These are phyloP conservation scores for Eurotiales sp. DNA, from an alignment of 2,329 filamentous ascomycete species.

Conservation along the genomic window DNA sequence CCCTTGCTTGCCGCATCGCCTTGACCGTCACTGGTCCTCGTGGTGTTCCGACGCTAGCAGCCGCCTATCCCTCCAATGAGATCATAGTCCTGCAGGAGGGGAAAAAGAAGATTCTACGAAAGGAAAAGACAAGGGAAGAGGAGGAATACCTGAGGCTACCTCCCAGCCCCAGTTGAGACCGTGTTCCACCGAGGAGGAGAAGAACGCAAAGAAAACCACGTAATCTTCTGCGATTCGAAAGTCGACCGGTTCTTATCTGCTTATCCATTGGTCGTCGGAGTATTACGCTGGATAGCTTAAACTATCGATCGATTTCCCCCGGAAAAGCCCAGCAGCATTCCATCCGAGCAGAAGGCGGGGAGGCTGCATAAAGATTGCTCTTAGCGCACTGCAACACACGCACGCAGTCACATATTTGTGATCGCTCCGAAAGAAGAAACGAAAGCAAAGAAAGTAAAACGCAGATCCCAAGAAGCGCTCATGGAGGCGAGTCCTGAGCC, in stretches of 20 bases:
- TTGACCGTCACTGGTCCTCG: too few species aligned
- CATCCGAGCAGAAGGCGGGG: slow-evolving; percentile 3
- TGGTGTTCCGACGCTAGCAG: not conserved
- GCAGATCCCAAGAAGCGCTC: not conserved
- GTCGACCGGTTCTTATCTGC: slow-evolving; percentile 1
- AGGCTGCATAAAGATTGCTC: not conserved
- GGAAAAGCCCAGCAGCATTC: slow-evolving; percentile 7
- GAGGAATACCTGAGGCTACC: too few species aligned
- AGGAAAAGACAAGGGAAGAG: too few species aligned
- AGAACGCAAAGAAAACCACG: not conserved
- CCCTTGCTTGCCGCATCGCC: too few species aligned
- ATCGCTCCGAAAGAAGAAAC: slow-evolving; percentile 6
- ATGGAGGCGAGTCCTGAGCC: slow-evolving; percentile 9
- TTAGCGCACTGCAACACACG: not conserved
- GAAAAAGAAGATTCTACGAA: too few species aligned
- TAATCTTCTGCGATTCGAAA: not conserved
- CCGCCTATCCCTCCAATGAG: not conserved
- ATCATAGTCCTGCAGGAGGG: too few species aligned
- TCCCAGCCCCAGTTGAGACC: too few species aligned
- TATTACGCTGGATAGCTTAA: not conserved
- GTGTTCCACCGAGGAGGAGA: not conserved
- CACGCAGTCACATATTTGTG: slow-evolving; percentile 1
- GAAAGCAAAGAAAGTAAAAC: not conserved
- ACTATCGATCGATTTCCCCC: not conserved
- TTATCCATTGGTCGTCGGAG: slow-evolving; percentile 3